These are phyloP conservation scores for Plasmodium vivax DNA, from an alignment of 169 alveolate genomes.

Conservation along the genomic window DNA sequence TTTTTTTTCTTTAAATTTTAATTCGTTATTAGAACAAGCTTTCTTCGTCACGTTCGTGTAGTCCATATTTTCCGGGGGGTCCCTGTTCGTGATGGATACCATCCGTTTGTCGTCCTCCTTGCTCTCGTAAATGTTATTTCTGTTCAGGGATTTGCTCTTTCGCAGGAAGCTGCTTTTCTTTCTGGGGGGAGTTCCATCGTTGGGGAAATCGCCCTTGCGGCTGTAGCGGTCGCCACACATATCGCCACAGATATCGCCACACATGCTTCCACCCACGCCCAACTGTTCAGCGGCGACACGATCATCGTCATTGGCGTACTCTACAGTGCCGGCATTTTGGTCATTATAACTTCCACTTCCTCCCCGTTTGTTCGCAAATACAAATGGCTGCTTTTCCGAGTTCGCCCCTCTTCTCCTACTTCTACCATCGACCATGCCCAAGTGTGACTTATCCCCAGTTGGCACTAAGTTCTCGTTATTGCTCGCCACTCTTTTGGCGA, in stretches of 20 bases:
- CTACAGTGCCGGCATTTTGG: neutral
- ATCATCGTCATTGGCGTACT: constrained; percentile 20
- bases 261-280: neutral
- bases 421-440: neutral
- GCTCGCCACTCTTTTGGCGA: neutral
- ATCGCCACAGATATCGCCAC: neutral
- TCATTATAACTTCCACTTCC: neutral
- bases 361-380: neutral
- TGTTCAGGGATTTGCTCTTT: constrained; percentile 59
- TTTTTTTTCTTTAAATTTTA: constrained; percentile 38
- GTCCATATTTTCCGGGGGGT: constrained; percentile 15
- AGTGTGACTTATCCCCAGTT: neutral
- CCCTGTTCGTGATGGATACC: constrained; percentile 5
- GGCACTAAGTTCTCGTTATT: neutral
- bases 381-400: constrained; percentile 1
- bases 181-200: neutral
- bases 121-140: constrained; percentile 28
- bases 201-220: neutral
- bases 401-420: constrained; percentile 14
- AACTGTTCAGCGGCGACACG: neutral
- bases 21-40: constrained; percentile 5
- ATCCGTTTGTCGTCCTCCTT: constrained; percentile 1
- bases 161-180: constrained; percentile 9
- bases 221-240: neutral
- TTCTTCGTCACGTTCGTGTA: constrained; percentile 3